Percentiles rank a stretch among this genome's conserved stretches.
Conservation (phyloP, 768 basidiomycete species). For the Lentinula aciculospora region DNA sequence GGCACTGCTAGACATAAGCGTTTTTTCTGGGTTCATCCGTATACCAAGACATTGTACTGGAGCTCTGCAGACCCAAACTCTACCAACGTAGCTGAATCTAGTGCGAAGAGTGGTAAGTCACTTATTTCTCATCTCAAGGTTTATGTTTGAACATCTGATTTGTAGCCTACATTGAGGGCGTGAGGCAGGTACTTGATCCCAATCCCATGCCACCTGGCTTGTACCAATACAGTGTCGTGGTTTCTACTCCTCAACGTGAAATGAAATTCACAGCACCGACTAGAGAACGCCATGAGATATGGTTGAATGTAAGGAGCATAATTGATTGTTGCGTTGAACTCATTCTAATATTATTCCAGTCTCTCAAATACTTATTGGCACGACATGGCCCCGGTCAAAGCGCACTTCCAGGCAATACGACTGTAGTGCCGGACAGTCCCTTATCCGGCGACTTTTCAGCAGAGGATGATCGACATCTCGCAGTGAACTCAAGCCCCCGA, state of each 20-base stretch:
- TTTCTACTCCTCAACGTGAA: conserved; percentile 90
- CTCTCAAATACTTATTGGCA: conserved; percentile 83
- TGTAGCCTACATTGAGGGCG: conserved; percentile 88
- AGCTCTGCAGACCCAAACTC: conserved; percentile 92
- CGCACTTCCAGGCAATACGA: conserved; percentile 32
- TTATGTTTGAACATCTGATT: conserved; percentile 6
- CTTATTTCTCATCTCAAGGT: conserved; percentile 6
- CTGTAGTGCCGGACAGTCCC: conserved; percentile 41
- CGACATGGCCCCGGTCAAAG: conserved; percentile 46
- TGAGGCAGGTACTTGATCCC: conserved; percentile 87
- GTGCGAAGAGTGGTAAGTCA: conserved; percentile 89
- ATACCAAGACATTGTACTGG: conserved; percentile 98
- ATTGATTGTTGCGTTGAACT: conserved; percentile 10
- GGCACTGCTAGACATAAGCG: conserved; percentile 87
- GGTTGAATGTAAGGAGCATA: conserved; percentile 68
- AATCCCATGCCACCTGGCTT: conserved; percentile 96
- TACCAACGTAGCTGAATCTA: conserved; percentile 81
- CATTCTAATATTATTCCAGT: conserved; percentile 47
- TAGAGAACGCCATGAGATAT: conserved; percentile 94
- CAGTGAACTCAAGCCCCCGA: conserved; percentile 54
- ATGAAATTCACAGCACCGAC: conserved; percentile 98
- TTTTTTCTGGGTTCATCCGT: conserved; percentile 99
- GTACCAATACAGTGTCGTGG: conserved; percentile 87
- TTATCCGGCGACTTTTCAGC: conserved; percentile 35
- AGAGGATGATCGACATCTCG: conserved; percentile 47